Base-by-base conservation (phyloP, 495 filamentous ascomycete genomes). In the Neurospora sublineolata region DNA sequence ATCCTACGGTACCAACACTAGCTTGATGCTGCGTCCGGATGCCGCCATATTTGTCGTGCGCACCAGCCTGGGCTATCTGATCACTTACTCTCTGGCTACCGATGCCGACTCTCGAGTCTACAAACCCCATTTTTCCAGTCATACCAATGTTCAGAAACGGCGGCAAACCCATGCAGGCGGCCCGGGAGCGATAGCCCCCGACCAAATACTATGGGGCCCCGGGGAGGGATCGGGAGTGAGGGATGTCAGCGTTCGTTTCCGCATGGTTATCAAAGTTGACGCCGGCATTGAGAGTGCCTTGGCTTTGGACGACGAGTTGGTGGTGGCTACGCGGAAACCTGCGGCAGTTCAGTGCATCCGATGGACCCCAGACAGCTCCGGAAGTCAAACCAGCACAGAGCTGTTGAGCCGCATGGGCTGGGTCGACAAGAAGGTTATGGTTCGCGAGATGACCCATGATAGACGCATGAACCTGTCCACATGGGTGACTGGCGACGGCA, bases 181-280 rank as follows among this genome's bases (percentile, higher is more conserved):
- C 14, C 85, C 87, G 12, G 85, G 83, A 4, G 83, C 85, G 46
- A 83, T 83, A 41, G 76, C 79, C 46, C 83, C 85, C 16, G 84
- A 86, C 68, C 80, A 89, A 72, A 84, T 89, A 70, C 71, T 87
- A 37, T 80, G 87, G 77, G 91, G 89, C 0, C 84, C 88, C 11
- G 90, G 89, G 4, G 91, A 97, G 78, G 89, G 90, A n/a, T 89
- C 87, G 70, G 92, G 92, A 2, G 90, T 97, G 23, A 87, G 87
- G 58, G 94, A 98, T 79, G 88, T 95, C 67, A 97, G 89, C 73
- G 84, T 98, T 60, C 89, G 93, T 23, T 98, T 99, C 82, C 87
- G 95, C 69, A 97, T 97, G 93, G 94, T 96, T 30, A 97, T 99
- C 72, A 96, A 96, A 81, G 92, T 99, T 27, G 95, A 99, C 80